Base-by-base conservation (phyloP, 805 yeast genomes). In the Yamadazyma nakazawae region DNA sequence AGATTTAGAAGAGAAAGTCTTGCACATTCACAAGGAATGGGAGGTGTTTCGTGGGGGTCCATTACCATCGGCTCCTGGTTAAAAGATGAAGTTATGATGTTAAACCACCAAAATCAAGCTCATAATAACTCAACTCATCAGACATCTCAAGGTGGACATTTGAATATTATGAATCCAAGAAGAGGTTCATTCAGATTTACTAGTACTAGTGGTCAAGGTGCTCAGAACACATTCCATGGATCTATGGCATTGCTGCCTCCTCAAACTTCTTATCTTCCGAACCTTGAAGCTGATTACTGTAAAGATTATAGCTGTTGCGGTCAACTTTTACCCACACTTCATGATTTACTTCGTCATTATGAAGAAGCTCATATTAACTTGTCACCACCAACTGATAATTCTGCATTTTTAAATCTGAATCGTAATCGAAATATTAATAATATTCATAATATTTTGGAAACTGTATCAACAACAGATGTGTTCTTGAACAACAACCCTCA, bases 251-350 rank as follows among this genome's bases (percentile, higher is more conserved):
- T 79, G 65, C 78, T 84, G 55, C 88, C 89, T 45, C 88, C 88
- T 32, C 70, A 66, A 41, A 81, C 92, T 24, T 80, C 94, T 8
- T 94, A 92, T 63, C 75, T 94, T 51, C 97, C 98, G 16, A 88
- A 88, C 59, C 74, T 92, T 49, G 99, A 92, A 67, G 96, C 96
- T 9, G 91, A 91, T 64, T 94, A 92, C 67, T 94, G 99, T 67
- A 88, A 87, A 65, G 99, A 94, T 70, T 94, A 94, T 68, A 82
- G 89, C 43, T 94, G 99, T 68, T 94, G 99, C 70, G 99, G 98
- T 25, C 85, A 87, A 61, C 72, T 85, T 37, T 76, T 94, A 51
- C 98, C 98, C 28, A 91, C 96, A 11, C 72, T 94, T 54, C 99
- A 94, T 64, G 99, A 94, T 63, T 74, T 94, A 51, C 75, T 94